These are phyloP conservation scores for Chlorociboria aeruginascens DNA, from an alignment of 495 filamentous ascomycete genomes.

Conservation along the genomic window DNA sequence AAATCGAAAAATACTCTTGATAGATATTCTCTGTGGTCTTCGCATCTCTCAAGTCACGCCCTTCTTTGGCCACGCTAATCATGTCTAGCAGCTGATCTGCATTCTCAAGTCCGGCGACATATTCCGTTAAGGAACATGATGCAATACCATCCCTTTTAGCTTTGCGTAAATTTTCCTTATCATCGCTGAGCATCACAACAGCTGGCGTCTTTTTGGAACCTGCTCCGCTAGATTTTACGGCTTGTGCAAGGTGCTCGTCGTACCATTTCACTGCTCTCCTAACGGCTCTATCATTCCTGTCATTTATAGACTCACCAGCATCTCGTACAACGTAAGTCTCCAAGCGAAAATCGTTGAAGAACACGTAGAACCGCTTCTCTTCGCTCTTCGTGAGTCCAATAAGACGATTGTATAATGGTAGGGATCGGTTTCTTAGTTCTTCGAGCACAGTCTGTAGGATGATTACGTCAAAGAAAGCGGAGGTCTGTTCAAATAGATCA, in stretches of 20 bases:
- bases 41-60: conserved; percentile 46
- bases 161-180: conserved; percentile 75
- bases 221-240: conserved; percentile 36
- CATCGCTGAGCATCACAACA: conserved; percentile 89
- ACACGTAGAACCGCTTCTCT: conserved; percentile 94
- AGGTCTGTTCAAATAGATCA: conserved; percentile 88
- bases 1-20: conserved; percentile 67
- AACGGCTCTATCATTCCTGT: conserved; percentile 89
- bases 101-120: conserved; percentile 74
- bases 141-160: conserved; percentile 63
- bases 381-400: conserved; percentile 82
- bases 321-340: conserved; percentile 77
- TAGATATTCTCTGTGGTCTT: conserved; percentile 64
- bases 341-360: conserved; percentile 94
- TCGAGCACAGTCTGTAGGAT: conserved; percentile 93
- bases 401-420: conserved; percentile 90
- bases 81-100: conserved; percentile 83
- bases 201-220: conserved; percentile 52
- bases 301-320: conserved; percentile 81
- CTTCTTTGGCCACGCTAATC: conserved; percentile 68
- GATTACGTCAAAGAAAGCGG: conserved; percentile 88
- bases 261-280: conserved; percentile 86
- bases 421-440: conserved; percentile 83
- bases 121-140: conserved; percentile 56
- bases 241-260: conserved; percentile 57